Base-by-base conservation (phyloP, 108 stramenopile species). In the Skeletonema grethae region DNA sequence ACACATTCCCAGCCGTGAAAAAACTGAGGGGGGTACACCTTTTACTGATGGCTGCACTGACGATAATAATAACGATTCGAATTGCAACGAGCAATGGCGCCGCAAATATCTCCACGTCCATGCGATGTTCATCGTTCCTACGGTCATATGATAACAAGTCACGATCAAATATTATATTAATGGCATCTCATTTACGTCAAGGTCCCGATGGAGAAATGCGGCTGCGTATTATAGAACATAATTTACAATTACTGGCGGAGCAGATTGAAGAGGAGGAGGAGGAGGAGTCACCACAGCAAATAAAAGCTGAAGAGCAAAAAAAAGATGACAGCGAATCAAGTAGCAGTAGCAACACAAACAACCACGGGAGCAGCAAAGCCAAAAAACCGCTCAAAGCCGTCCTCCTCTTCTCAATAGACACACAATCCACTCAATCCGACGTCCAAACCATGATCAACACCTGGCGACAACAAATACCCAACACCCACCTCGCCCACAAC, bases 151-250 rank as follows among this genome's bases (percentile, higher is more conserved):
- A 53, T 0, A 22, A 53, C 24, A 24, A 22, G 10, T 34, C 60
- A 18, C 38, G 22, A 24, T 32, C 60, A 31, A 61, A 31, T 31
- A 31, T 41, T 4, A 78, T 78, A 39, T 65, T 78, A 16, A 65
- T 70, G 53, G 69, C 77, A 16, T 78, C 77, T n/a, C 77, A 78
- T 45, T 46, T 78, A 18, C 77, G 77, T 30, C 70, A 70, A 18
- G 57, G 69, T 31, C 43, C 69, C 1, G 77, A 78, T 25, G 70
- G 65, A 22, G 64, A 70, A 28, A 50, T 78, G 8, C 57, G 77
- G 12, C 48, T 78, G 24, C 70, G 70, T 24, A 78, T 78, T 32
- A 71, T 78, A 12, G 46, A 70, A 22, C 77, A 78, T 59, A 78
- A 78, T 43, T 57, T 78, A 35, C 60, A 48, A 20, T 31, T 78